These are phyloP conservation scores for Candida silvicultrix DNA, from an alignment of 805 yeast genomes.

Conservation along the genomic window DNA sequence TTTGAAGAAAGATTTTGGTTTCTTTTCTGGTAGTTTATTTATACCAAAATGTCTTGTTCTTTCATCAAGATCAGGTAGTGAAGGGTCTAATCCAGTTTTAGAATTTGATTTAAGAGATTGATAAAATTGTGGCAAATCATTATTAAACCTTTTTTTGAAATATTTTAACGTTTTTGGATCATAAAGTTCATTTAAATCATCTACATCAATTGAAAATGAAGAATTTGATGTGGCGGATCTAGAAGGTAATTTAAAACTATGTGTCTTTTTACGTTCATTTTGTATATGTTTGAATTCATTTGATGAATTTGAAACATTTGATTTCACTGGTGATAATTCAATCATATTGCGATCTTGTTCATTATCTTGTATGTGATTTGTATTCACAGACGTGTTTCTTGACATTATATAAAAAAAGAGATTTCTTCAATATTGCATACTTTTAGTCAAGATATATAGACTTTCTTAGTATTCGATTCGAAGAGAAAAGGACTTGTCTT, in stretches of 20 bases:
- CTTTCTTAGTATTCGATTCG: background rate
- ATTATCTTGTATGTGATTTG: background rate
- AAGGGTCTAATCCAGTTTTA: slow-evolving; percentile 34
- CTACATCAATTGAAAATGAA: slow-evolving; percentile 10
- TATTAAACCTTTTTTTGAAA: slow-evolving; percentile 12
- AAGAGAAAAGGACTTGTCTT: too few relatives aligned
- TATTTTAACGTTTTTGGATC: slow-evolving; percentile 53
- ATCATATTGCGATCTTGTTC: background rate
- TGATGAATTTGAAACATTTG: background rate
- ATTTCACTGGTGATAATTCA: background rate
- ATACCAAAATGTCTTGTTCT: slow-evolving; percentile 54
- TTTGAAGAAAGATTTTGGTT: slow-evolving; percentile 59
- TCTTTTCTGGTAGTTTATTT: slow-evolving; percentile 66
- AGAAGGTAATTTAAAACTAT: background rate
- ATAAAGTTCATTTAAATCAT: slow-evolving; percentile 42
- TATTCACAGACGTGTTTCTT: background rate
- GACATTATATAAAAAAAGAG: background rate
- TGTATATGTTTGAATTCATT: background rate
- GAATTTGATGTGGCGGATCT: background rate
- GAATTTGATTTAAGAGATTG: slow-evolving; percentile 30
- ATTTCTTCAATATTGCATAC: background rate
- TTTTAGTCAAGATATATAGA: background rate
- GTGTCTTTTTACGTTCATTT: background rate
- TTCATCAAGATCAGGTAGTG: slow-evolving; percentile 24
- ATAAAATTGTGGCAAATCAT: slow-evolving; percentile 16